Evolutionary conservation across 805 yeast genomes (phyloP).

Genomic region (Saturnispora kantuleensis): DNA sequence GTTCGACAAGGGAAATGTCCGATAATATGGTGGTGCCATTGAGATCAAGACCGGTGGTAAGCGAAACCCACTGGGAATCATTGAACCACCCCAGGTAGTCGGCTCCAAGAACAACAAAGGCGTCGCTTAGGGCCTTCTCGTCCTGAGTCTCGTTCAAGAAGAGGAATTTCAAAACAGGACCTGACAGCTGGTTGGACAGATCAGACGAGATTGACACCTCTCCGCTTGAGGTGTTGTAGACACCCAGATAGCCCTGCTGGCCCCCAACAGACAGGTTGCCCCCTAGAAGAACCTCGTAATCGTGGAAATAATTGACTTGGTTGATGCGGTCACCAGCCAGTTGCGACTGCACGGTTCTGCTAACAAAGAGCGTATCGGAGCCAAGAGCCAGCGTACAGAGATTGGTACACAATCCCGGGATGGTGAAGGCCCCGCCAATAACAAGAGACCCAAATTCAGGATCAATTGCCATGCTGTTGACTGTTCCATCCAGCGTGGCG

Average conservation of each 20-base stretch:
- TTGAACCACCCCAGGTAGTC: constrained; percentile 32
- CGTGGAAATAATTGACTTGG: constrained; percentile 38
- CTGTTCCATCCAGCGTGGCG: constrained; percentile 27
- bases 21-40: constrained; percentile 29
- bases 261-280: constrained; percentile 40
- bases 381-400: constrained; percentile 56
- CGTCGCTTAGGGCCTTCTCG: constrained; percentile 29
- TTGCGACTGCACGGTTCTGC: constrained; percentile 43
- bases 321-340: constrained; percentile 41
- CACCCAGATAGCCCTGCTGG: constrained; percentile 34
- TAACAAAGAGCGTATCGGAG: constrained; percentile 14
- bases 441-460: constrained; percentile 37
- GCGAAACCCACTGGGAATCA: constrained; percentile 37
- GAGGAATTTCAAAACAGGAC: constrained; percentile 22
- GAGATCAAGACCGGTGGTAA: constrained; percentile 30
- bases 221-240: constrained; percentile 38
- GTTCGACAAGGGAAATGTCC: constrained; percentile 27
- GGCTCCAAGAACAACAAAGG: constrained; percentile 34
- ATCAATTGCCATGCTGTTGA: constrained; percentile 33
- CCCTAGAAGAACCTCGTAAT: constrained; percentile 31
- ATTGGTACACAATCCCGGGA: constrained; percentile 37
- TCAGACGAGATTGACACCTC: constrained; percentile 22
- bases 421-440: constrained; percentile 65
- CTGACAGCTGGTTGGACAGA: constrained; percentile 23
- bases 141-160: constrained; percentile 31